These are phyloP conservation scores for Cardamine resedifolia DNA, from an alignment of 345 rosid species.

Conservation along the genomic window DNA sequence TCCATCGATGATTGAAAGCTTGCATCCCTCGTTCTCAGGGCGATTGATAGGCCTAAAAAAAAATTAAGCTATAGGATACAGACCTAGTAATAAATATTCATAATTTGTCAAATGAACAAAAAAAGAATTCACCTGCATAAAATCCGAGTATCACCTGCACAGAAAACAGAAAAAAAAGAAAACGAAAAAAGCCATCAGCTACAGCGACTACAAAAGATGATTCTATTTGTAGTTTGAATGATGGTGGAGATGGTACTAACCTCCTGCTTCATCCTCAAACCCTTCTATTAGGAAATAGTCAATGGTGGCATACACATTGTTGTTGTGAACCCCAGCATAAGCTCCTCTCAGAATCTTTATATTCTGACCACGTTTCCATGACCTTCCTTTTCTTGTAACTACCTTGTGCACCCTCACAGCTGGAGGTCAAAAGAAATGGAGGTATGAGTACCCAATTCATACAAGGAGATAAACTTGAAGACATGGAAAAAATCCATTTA, in stretches of 20 bases:
- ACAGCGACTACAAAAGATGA: background rate
- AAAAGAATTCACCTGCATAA: conserved; percentile 61
- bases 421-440: conserved; percentile 32
- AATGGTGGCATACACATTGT: conserved; percentile 57
- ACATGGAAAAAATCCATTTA: background rate
- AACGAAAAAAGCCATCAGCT: background rate
- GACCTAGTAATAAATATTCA: conserved; percentile 5
- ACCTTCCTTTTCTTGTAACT: conserved; percentile 47
- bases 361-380: conserved; percentile 60
- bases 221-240: background rate
- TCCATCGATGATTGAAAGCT: conserved; percentile 39
- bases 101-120: background rate
- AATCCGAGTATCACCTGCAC: conserved; percentile 63
- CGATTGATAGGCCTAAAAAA: conserved; percentile 47
- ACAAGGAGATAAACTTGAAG: conserved; percentile 8
- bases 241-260: conserved; percentile 38
- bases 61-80: conserved; percentile 24
- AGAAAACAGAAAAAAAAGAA: conserved; percentile 8
- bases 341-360: conserved; percentile 76
- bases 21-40: conserved; percentile 47
- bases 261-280: conserved; percentile 66
- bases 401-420: conserved; percentile 62
- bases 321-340: conserved; percentile 45
- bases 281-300: conserved; percentile 75
- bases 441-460: conserved; percentile 20